Conservation (phyloP, 495 filamentous ascomycete genomes). For the Acidiella bohemica region DNA sequence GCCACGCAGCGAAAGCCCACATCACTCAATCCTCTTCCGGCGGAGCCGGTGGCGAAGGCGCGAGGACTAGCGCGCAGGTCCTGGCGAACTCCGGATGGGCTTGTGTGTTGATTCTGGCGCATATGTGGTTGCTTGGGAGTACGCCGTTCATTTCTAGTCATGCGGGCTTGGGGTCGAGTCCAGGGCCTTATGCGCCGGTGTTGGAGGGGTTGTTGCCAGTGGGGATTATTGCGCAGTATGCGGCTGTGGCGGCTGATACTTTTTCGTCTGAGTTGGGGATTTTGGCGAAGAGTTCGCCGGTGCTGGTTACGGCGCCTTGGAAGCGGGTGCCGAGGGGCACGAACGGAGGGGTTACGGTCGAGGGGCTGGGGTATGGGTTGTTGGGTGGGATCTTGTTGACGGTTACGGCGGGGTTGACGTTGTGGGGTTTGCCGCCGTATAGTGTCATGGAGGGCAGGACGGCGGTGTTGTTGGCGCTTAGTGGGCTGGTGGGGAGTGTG, state of each 20-base stretch:
- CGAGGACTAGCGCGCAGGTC: conserved; percentile 78
- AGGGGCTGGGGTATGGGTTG: conserved; percentile 59
- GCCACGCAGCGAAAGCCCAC: conserved; percentile 69
- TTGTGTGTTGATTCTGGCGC: conserved; percentile 56
- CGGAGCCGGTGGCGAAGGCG: conserved; percentile 57
- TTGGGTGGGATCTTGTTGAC: conserved; percentile 63
- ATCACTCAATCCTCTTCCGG: conserved; percentile 68
- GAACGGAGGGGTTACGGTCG: conserved; percentile 74
- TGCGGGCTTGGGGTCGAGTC: not conserved
- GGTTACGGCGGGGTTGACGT: conserved; percentile 39
- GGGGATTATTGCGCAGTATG: conserved; percentile 51
- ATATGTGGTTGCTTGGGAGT: conserved; percentile 45
- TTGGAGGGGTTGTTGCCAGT: conserved; percentile 29
- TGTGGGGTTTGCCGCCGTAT: conserved; percentile 46
- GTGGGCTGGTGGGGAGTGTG: conserved; percentile 65
- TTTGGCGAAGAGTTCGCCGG: conserved; percentile 56
- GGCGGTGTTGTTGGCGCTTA: conserved; percentile 47
- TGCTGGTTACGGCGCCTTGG: conserved; percentile 73
- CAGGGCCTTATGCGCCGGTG: conserved; percentile 5
- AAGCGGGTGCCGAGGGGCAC: conserved; percentile 76
- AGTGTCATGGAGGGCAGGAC: conserved; percentile 41
- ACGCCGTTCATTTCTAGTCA: conserved; percentile 16
- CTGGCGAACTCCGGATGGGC: conserved; percentile 76
- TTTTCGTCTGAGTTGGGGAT: conserved; percentile 95
- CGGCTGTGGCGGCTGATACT: conserved; percentile 80